A percentile compares a stretch with the other conserved stretches of the same genome.
Evolutionary conservation across 179 eudicot species (phyloP).

Genomic region (Silene coronaria): DNA sequence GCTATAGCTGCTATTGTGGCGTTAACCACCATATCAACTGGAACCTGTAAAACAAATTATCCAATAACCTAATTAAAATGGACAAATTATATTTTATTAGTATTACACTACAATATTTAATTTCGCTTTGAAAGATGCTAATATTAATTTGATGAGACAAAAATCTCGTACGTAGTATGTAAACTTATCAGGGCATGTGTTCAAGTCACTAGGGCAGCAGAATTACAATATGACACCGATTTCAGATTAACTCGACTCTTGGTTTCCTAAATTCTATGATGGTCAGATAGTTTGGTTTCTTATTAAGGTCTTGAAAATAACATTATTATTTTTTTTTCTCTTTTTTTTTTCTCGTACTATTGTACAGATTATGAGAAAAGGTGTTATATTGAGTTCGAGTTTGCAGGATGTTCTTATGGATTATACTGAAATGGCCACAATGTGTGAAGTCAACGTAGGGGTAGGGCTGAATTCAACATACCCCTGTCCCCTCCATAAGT

Average conservation of each 20-base stretch:
- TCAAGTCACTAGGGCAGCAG: no score
- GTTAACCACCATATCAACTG: slow-evolving; percentile 96
- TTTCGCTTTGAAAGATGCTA: background rate
- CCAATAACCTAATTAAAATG: background rate
- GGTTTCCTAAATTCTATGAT: no score
- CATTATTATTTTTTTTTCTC: no score
- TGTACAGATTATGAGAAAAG: no score
- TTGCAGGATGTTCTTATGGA: no score
- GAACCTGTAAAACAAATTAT: slow-evolving; percentile 55
- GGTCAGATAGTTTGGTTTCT: background rate
- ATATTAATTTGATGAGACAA: background rate
- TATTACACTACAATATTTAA: background rate
- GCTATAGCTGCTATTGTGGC: slow-evolving; percentile 95
- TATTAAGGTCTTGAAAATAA: no score
- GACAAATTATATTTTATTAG: background rate
- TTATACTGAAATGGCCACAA: no score
- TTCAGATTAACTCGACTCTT: no score
- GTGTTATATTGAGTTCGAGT: no score
- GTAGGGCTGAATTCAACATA: no score
- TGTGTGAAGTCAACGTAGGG: background rate
- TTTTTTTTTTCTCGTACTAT: no score
- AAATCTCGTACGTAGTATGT: background rate
- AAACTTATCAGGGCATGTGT: background rate
- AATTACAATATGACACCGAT: no score
- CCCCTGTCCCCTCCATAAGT: background rate